Conservation (phyloP, 192 early-diverging fungal species). For the Backusella westeae region DNA sequence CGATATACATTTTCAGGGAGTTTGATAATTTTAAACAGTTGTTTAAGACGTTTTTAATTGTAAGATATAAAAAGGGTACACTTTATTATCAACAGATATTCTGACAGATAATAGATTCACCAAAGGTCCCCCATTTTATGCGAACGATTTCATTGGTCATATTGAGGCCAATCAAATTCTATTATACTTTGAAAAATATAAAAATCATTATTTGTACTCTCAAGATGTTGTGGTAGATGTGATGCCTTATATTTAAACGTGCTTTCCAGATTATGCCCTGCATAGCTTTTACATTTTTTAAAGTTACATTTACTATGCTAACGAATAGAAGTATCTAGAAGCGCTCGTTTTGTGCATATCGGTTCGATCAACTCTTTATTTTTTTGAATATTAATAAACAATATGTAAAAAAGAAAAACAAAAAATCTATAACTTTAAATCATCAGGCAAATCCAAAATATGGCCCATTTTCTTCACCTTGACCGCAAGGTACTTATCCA, state of each 20-base stretch:
- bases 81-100: too few species aligned
- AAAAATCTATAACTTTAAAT: not conserved
- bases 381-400: not conserved
- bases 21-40: too few species aligned
- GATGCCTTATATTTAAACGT: too few species aligned
- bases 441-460: conserved; percentile 65
- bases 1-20: too few species aligned
- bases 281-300: not conserved
- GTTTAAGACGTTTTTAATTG: too few species aligned
- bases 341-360: not conserved
- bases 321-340: not conserved
- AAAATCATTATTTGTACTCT: not conserved
- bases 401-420: not conserved
- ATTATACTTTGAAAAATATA: not conserved
- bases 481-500: conserved; percentile 84
- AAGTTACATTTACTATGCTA: not conserved
- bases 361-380: too few species aligned
- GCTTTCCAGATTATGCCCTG: too few species aligned
- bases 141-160: not conserved
- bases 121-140: not conserved
- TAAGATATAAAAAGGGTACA: too few species aligned
- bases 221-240: not conserved
- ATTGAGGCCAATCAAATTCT: not conserved
- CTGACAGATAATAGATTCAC: not conserved
- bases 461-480: conserved; percentile 94